Base-by-base conservation (phyloP, 2,329 filamentous ascomycete species). In the Aspergillus latus region DNA sequence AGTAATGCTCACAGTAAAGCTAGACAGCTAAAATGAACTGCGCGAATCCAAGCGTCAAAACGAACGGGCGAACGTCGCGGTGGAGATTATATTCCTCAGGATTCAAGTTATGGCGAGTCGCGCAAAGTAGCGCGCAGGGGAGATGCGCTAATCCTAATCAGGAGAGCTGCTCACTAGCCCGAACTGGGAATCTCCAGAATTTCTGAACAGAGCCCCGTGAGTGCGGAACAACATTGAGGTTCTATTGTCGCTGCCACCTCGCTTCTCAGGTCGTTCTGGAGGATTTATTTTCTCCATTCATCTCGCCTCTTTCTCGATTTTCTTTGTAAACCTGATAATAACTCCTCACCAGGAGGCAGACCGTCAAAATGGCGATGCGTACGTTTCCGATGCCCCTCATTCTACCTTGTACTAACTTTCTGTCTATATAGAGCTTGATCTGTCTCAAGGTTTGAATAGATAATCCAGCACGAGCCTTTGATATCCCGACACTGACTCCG, bases 301-400 rank as follows among this genome's bases (percentile, higher is more conserved):
- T 9, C 37, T 26, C 28, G n/a, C 29, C 29, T 30, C 39, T 50
- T 47, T 57, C 52, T 51, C 59, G 1, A 34, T 36, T 28, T 46
- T 57, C 50, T 57, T 54, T 44, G n/a, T 30, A 30, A 21, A 7
- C 40, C 37, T 44, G 21, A 44, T 5, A 39, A 28, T 2, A 9
- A 11, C 52, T 53, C 53, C 52, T 66, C 70, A 66, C 68, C 69
- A 52, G 58, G 62, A 66, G 71, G 69, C 68, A 69, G 63, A 67
- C 65, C 66, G 67, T 73, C 69, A 76, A 72, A 46, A 78, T 78
- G 76, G 75, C 76, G 59, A 78, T 78, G 76, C 74, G 76, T 78
- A 73, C 63, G 76, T 70, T 57, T 52, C 62, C 55, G 57, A 63
- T 73, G 64, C 72, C 73, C 73, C 74, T 76, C 73, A 70, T 61